phyloP scores from a whole-genome alignment of 208 protist genomes.

The Crithidia expoeki region DNA sequence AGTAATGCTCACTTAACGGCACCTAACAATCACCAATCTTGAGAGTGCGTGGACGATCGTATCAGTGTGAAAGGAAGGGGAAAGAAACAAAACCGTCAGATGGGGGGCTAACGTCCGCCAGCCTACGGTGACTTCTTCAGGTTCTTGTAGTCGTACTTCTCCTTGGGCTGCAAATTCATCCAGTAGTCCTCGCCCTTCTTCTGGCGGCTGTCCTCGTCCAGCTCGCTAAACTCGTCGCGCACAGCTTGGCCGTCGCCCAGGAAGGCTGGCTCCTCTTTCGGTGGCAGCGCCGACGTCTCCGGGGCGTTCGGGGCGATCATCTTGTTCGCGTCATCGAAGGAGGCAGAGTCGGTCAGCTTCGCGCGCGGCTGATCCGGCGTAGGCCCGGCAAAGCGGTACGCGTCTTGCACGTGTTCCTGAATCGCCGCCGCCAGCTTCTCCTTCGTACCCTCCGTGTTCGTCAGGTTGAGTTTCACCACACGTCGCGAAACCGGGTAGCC shows the following conservation, averaged over 20 bases:
- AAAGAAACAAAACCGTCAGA: too few species aligned
- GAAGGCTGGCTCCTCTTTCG: constrained; percentile 38
- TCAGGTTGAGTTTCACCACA: constrained; percentile 93
- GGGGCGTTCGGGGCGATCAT: constrained; percentile 91
- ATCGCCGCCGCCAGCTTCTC: constrained; percentile 92
- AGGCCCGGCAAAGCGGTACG: constrained; percentile 87
- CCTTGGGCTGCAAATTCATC: constrained; percentile 91
- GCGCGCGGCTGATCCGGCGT: constrained; percentile 84
- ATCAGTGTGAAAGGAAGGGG: too few species aligned
- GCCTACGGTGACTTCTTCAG: constrained; percentile 86
- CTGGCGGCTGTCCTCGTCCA: constrained; percentile 76
- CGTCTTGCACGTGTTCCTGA: constrained; percentile 93
- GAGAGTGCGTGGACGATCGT: too few species aligned
- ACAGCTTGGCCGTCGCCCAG: constrained; percentile 42
- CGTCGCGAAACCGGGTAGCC: constrained; percentile 90
- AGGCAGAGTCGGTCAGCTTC: constrained; percentile 76
- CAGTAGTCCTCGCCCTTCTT: constrained; percentile 94
- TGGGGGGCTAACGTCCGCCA: not conserved
- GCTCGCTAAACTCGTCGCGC: constrained; percentile 76
- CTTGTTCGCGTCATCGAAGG: constrained; percentile 91
- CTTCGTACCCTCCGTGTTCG: constrained; percentile 81
- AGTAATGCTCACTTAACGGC: too few species aligned
- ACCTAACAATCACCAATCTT: too few species aligned
- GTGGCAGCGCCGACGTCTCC: constrained; percentile 46
- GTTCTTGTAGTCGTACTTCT: constrained; percentile 92